Percentiles rank a stretch among this genome's conserved stretches.
Conservation (phyloP, 176 grass and related monocot genomes). For the Rhynchospora pubera region DNA sequence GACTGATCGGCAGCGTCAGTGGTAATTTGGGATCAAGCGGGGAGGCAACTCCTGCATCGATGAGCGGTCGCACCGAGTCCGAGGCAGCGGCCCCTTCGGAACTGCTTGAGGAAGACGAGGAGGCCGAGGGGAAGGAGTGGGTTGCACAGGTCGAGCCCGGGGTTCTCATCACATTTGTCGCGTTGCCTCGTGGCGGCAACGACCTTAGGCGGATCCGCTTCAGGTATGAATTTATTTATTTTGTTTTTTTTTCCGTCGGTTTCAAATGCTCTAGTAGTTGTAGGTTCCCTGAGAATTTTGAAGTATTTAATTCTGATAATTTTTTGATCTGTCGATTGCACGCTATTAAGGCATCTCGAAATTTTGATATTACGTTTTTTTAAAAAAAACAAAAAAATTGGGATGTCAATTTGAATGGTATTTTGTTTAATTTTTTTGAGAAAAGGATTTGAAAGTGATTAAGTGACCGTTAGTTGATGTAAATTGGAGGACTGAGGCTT, state of each 20-base stretch:
- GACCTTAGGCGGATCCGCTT: constrained; percentile 93
- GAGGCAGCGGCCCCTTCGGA: constrained; percentile 27
- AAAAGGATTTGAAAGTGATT: neutral
- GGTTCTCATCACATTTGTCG: constrained; percentile 91
- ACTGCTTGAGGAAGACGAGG: constrained; percentile 38
- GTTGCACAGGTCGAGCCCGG: constrained; percentile 92
- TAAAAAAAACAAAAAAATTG: neutral
- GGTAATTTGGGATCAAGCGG: constrained; percentile 36
- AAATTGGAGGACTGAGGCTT: neutral
- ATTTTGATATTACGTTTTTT: neutral
- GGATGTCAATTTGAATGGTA: neutral
- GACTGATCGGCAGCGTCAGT: constrained; percentile 15
- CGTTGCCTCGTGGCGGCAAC: constrained; percentile 79
- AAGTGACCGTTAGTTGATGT: neutral
- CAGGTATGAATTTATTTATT: constrained; percentile 49
- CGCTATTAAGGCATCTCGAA: too few species aligned
- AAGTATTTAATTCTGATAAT: neutral
- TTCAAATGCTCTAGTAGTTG: too few species aligned
- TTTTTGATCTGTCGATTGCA: too few species aligned
- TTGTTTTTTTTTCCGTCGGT: too few species aligned
- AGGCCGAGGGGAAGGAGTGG: constrained; percentile 81
- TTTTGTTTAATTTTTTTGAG: neutral
- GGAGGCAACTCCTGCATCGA: constrained; percentile 62
- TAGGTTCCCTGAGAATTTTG: too few species aligned
- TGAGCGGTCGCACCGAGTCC: constrained; percentile 70